Base-by-base conservation (phyloP, 176 grass and related monocot species). In the Eremochloa ophiuroides region DNA sequence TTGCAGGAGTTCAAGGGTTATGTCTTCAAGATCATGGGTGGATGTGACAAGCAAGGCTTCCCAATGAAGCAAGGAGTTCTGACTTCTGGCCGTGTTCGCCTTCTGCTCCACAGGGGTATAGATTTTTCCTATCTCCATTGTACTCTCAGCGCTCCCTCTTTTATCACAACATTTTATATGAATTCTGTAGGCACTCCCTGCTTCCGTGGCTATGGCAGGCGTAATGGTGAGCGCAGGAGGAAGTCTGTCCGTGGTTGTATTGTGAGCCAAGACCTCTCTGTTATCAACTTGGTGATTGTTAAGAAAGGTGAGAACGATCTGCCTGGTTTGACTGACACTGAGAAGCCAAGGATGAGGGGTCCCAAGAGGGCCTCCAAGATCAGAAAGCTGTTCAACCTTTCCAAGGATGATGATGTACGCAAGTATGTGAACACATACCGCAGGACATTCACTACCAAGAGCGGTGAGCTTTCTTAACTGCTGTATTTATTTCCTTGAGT, bases 331-430 rank as follows among this genome's bases (percentile, higher is more conserved):
- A 97, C 94, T 17, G 94, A 97, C 72, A 86, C 84, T 11, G 94
- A 97, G 80, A 97, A 97, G 85, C 94, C 94, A 28, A 91, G 94
- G 83, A 94, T 97, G 94, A 97, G 94, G 87, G 94, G 94, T 76
- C 94, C 94, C 27, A 97, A 97, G 77, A 97, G 94, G 80, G 94
- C 91, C 48, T 94, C 91, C 31, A 97, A 97, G 82, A 97, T 97
- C 85, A 86, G 89, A 78, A 97, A 97, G 87, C 85, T 97, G n/a
- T 97, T 97, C 56, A 97, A 97, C 85, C 94, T 97, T 17, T 63
- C 72, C 63, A 90, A 94, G 85, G 89, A 97, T 39, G 94, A 97
- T 94, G 94, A 97, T 77, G 94, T 97, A 11, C 91, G 94, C 79
- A 94, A 94, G 28, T 97, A 94, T 4, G 94, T 97, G n/a, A 97